phyloP scores from a whole-genome alignment of 371 early-diverging fungal genomes.

The Mycotypha africana region DNA sequence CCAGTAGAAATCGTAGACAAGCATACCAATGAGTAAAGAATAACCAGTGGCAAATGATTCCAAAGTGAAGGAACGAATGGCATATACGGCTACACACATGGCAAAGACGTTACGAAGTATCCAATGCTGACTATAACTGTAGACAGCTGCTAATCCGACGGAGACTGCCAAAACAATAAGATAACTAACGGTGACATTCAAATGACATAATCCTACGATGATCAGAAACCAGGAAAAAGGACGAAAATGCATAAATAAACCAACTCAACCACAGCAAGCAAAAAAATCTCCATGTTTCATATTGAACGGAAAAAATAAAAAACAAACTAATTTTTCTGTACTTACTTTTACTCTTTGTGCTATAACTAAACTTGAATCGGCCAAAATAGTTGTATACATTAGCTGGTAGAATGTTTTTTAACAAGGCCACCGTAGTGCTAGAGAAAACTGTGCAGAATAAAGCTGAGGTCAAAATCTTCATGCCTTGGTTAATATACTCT shows the following conservation, averaged over 20 bases:
- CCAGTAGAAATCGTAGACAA: constrained; percentile 94
- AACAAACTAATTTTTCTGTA: neutral
- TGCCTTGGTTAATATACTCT: constrained; percentile 4
- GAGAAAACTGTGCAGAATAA: constrained; percentile 12
- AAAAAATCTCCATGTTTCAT: too few relatives aligned
- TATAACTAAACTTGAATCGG: constrained; percentile 10
- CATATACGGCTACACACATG: constrained; percentile 7
- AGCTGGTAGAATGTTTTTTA: constrained; percentile 1
- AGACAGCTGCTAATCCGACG: constrained; percentile 5
- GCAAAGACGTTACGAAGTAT: constrained; percentile 15
- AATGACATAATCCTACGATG: constrained; percentile 16
- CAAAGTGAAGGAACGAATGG: constrained; percentile 6
- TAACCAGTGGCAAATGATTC: constrained; percentile 78
- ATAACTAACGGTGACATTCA: constrained; percentile 17
- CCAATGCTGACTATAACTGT: constrained; percentile 13
- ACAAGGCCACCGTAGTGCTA: constrained; percentile 5
- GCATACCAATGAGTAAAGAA: constrained; percentile 80
- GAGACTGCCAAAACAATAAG: constrained; percentile 5
- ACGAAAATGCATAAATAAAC: neutral
- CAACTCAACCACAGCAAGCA: too few relatives aligned
- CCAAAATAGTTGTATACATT: neutral
- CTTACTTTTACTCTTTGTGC: constrained; percentile 8
- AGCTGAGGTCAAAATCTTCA: neutral
- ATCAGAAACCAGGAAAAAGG: neutral
- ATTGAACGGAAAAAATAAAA: neutral